Percentiles rank a stretch among this genome's conserved stretches.
phyloP scores from a whole-genome alignment of 177 flowering plant species.

The Vitis hybrid region DNA sequence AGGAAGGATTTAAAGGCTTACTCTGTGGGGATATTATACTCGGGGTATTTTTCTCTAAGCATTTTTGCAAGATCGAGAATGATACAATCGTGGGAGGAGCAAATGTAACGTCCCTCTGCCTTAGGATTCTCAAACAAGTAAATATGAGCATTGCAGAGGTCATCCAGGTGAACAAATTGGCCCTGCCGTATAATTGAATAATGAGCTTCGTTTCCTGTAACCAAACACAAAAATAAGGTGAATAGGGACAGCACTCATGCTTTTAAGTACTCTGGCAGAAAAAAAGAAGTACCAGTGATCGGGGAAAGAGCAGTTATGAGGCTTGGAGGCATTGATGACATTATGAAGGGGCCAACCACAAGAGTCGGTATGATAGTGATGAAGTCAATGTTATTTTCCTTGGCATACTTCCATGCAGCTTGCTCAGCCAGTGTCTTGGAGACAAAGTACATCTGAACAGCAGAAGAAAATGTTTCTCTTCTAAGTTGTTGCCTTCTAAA shows the following conservation, averaged over 20 bases:
- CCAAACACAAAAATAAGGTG: not conserved
- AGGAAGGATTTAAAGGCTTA: slow-evolving; percentile 15
- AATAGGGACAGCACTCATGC: not conserved
- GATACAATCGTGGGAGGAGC: slow-evolving; percentile 53
- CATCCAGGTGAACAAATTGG: slow-evolving; percentile 74
- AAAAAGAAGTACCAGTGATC: slow-evolving; percentile 42
- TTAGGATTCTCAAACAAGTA: slow-evolving; percentile 58
- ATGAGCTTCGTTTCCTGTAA: slow-evolving; percentile 58
- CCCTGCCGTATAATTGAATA: slow-evolving; percentile 56
- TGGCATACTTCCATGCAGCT: slow-evolving; percentile 67
- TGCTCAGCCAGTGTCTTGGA: slow-evolving; percentile 74
- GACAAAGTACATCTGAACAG: slow-evolving; percentile 65
- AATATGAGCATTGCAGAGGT: slow-evolving; percentile 64
- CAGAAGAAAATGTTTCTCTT: not conserved
- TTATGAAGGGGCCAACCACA: slow-evolving; percentile 72
- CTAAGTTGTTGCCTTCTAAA: too few species aligned
- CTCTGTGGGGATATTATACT: slow-evolving; percentile 55
- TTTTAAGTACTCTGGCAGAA: too few species aligned
- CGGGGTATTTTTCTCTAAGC: slow-evolving; percentile 55
- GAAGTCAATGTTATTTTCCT: slow-evolving; percentile 53
- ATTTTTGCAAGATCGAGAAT: slow-evolving; percentile 48
- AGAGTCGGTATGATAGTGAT: slow-evolving; percentile 66
- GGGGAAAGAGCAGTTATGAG: slow-evolving; percentile 63
- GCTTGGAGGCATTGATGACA: slow-evolving; percentile 72
- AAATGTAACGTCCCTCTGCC: slow-evolving; percentile 76